Base-by-base conservation (phyloP, 164 flowering plant species). In the Tetrastigma voinierianum region DNA sequence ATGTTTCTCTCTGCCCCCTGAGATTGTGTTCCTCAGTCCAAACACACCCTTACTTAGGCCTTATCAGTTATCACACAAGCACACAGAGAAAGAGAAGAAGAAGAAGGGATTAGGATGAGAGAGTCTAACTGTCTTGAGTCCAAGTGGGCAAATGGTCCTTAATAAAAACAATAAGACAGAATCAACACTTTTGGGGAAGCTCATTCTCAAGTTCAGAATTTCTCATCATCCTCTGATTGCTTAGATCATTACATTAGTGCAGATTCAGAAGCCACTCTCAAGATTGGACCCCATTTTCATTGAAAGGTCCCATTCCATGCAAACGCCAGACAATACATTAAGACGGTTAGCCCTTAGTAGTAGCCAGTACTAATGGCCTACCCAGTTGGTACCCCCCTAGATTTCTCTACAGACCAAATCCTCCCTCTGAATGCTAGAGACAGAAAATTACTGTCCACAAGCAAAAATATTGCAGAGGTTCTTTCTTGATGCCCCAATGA, bases 221-320 rank as follows among this genome's bases (percentile, higher is more conserved):
- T 61, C 32, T 67, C 9, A 54, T 54, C 46, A 62, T 59, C 68
- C 17, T 57, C 65, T 49, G 64, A 61, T 66, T 52, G 64, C 46
- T 48, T 51, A 51, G 67, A 57, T 59, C 25, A 54, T 44, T 48
- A 12, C 25, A 54, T 44, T 48, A 12, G 51, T 51, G 52, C 21
- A 60, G 49, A 15, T 51, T 45, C 21, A 60, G 49, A 15, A 67
- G 40, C 51, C n/a, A n/a, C n/a, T 32, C 46, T 24, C 43, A n/a
- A 4, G 43, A 10, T 46, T 9, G 49, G 52, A 14, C 53, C 21
- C 57, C 20, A 24, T 15, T 2, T 2, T 2, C 13, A 43, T 58
- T 65, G 77, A 66, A 11, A 15, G 60, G 70, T 60, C 71, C 67
- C 57, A 69, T 25, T 57, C 73, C 66, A 52, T 71, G 69, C 69